Percentiles rank a stretch among this genome's conserved stretches.
phyloP scores from a whole-genome alignment of 2,329 filamentous ascomycete genomes.

The Amphichorda felina region DNA sequence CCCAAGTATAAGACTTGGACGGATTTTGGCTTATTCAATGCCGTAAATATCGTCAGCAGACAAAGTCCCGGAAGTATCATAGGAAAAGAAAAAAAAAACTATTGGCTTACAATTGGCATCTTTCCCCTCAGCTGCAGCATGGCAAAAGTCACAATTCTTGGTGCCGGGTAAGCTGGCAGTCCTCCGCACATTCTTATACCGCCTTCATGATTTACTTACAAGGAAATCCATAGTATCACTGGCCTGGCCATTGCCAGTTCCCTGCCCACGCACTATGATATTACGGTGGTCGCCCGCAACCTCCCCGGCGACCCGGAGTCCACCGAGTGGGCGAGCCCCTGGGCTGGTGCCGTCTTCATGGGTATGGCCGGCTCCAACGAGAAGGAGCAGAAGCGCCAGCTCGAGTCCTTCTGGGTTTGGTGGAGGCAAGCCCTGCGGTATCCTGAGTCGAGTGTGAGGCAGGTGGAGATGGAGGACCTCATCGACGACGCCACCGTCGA shows the following conservation, averaged over 20 bases:
- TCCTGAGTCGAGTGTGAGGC: conserved; percentile 4
- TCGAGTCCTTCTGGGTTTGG: conserved; percentile 6
- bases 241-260: conserved; percentile 15
- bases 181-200: background rate
- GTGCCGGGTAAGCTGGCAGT: background rate
- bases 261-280: conserved; percentile 12
- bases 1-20: no score
- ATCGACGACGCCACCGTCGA: conserved; percentile 2
- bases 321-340: conserved; percentile 17
- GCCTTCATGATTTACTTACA: background rate
- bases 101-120: no score
- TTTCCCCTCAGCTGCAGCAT: background rate
- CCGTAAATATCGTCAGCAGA: no score
- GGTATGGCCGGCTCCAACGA: conserved; percentile 6
- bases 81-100: no score
- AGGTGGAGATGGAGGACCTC: conserved; percentile 4
- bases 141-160: conserved; percentile 3
- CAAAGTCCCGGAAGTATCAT: no score
- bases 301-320: conserved; percentile 14
- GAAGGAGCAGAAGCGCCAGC: conserved; percentile 13
- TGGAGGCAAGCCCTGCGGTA: conserved; percentile 3
- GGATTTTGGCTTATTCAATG: no score
- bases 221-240: conserved; percentile 13
- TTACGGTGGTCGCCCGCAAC: conserved; percentile 19
- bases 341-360: conserved; percentile 18